Conservation (phyloP, 2,329 filamentous ascomycete species). For the Rhexocercosporidium sp. region DNA sequence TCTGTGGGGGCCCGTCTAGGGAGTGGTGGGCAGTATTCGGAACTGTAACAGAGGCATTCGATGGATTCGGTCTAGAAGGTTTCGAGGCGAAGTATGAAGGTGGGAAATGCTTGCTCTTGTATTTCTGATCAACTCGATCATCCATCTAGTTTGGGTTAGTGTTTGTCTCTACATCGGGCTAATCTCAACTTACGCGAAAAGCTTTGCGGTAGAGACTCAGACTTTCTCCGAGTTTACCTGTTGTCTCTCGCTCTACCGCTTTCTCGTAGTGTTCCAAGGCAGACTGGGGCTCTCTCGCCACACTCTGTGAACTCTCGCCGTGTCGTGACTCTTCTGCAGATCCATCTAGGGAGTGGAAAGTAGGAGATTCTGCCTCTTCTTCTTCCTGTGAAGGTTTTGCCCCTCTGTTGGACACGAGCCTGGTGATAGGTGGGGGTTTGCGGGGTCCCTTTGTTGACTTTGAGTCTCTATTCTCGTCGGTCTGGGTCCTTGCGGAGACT, state of each 20-base stretch:
- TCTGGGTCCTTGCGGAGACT: constrained; percentile 39
- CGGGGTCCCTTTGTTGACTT: constrained; percentile 31
- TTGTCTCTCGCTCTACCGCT: constrained; percentile 85
- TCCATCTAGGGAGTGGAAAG: constrained; percentile 22
- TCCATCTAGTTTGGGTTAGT: constrained; percentile 67
- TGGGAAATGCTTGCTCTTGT: constrained; percentile 91
- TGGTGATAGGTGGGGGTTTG: constrained; percentile 30
- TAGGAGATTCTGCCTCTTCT: constrained; percentile 27
- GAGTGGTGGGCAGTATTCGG: constrained; percentile 62
- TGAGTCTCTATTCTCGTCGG: constrained; percentile 21
- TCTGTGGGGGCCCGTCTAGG: constrained; percentile 57
- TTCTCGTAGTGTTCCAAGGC: constrained; percentile 93
- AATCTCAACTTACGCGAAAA: constrained; percentile 67
- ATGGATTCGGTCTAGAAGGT: constrained; percentile 42
- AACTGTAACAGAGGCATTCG: constrained; percentile 56
- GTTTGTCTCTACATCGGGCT: not conserved
- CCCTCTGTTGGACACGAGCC: constrained; percentile 21
- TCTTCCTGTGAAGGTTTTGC: constrained; percentile 24
- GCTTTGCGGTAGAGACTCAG: constrained; percentile 87
- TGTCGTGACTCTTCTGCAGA: constrained; percentile 4
- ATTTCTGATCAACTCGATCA: constrained; percentile 79
- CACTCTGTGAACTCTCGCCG: constrained; percentile 23
- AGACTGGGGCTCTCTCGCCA: constrained; percentile 62
- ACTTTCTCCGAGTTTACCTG: constrained; percentile 88
- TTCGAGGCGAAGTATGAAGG: constrained; percentile 58